phyloP scores from a whole-genome alignment of 2,329 filamentous ascomycete species.

The Diaporthe aspalathi region DNA sequence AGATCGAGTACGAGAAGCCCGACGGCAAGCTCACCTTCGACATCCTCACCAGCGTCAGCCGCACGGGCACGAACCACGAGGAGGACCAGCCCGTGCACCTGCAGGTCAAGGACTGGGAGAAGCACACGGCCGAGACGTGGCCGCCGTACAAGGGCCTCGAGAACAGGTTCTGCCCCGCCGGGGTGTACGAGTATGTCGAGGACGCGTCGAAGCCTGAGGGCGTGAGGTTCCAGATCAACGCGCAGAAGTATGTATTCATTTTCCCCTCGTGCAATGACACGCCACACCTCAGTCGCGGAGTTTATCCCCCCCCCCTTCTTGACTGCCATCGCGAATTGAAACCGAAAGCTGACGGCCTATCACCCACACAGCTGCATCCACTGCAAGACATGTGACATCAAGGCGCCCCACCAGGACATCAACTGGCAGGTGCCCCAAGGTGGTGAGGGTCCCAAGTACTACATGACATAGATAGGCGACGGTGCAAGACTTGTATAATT shows the following conservation, averaged over 20 bases:
- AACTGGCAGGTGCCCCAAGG: slow-evolving; percentile 97
- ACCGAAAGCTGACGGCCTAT: slow-evolving; percentile 44
- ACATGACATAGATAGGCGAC: slow-evolving; percentile 64
- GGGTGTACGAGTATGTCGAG: slow-evolving; percentile 98
- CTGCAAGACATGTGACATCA: slow-evolving; percentile 99
- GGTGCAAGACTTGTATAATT: neutral
- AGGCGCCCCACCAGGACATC: slow-evolving; percentile 95
- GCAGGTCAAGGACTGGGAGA: slow-evolving; percentile 95
- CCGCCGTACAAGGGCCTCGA: slow-evolving; percentile 92
- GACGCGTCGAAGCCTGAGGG: slow-evolving; percentile 87
- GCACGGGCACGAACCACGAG: slow-evolving; percentile 97
- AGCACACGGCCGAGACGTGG: slow-evolving; percentile 84
- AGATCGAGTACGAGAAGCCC: slow-evolving; percentile 97
- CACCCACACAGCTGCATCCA: slow-evolving; percentile 85
- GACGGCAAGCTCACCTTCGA: slow-evolving; percentile 96
- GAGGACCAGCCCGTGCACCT: slow-evolving; percentile 98
- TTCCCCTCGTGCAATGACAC: too few species aligned
- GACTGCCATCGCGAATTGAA: neutral
- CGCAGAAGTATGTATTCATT: slow-evolving; percentile 83
- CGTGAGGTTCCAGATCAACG: slow-evolving; percentile 96
- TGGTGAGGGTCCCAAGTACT: slow-evolving; percentile 81
- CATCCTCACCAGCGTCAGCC: slow-evolving; percentile 92
- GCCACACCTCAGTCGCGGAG: too few species aligned
- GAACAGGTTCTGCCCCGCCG: slow-evolving; percentile 96
- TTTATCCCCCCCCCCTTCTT: neutral